Evolutionary conservation across 768 basidiomycete species (phyloP).

Genomic region (Botryobasidium botryosum): DNA sequence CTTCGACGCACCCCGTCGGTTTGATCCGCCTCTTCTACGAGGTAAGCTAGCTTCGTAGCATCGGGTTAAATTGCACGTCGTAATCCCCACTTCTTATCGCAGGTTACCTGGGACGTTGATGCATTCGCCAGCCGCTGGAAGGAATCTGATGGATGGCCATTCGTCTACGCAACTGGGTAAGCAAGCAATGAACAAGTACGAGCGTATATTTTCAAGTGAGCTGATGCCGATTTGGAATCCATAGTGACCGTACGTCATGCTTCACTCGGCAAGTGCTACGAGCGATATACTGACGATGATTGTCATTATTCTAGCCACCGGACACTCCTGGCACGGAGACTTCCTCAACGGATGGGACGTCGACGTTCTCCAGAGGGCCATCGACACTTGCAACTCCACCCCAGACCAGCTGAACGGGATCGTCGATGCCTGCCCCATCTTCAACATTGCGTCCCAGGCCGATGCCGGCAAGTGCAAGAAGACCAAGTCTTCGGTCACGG

Average conservation of each 20-base stretch:
- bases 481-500: constrained; percentile 17
- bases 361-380: constrained; percentile 4
- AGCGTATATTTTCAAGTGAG: no score
- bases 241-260: neutral
- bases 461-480: constrained; percentile 25
- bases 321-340: constrained; percentile 11
- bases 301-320: constrained; percentile 11
- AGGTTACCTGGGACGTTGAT: constrained; percentile 11
- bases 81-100: no score
- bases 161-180: constrained; percentile 11
- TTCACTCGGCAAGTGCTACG: no score
- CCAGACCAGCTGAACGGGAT: neutral
- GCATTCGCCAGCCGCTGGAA: constrained; percentile 7
- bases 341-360: constrained; percentile 4
- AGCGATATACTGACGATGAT: no score
- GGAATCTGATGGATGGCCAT: constrained; percentile 8
- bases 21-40: constrained; percentile 11
- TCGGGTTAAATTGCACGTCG: no score
- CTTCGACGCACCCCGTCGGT: constrained; percentile 6
- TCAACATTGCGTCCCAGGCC: constrained; percentile 17
- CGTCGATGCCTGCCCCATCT: constrained; percentile 19
- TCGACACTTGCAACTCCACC: constrained; percentile 5
- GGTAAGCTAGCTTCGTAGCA: no score
- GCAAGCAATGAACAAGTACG: neutral
- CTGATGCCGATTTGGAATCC: no score